These are phyloP conservation scores for Tolypocladium album DNA, from an alignment of 2,329 filamentous ascomycete genomes.

Conservation along the genomic window DNA sequence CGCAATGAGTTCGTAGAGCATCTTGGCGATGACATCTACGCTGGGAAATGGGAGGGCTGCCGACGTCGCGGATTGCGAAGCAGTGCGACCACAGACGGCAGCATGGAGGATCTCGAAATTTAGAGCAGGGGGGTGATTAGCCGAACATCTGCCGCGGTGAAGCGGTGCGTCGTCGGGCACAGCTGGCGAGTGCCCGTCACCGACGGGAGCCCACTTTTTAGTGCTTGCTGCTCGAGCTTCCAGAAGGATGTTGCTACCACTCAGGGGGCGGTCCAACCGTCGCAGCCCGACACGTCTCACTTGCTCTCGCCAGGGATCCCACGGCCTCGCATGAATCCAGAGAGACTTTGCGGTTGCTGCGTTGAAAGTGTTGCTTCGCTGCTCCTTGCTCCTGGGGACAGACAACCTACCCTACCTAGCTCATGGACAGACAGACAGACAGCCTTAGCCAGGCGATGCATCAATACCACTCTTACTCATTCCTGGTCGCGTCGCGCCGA, in stretches of 20 bases:
- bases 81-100: neutral
- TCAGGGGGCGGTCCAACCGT: too few relatives aligned
- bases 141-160: neutral
- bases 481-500: neutral
- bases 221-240: neutral
- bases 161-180: neutral
- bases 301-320: too few relatives aligned
- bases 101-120: slow-evolving; percentile 11
- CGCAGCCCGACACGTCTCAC: too few relatives aligned
- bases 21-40: slow-evolving; percentile 34
- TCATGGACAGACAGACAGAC: neutral
- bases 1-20: slow-evolving; percentile 97
- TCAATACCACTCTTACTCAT: neutral
- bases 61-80: slow-evolving; percentile 7
- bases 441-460: neutral
- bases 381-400: neutral
- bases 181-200: neutral
- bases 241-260: too few relatives aligned
- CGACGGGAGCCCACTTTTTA: neutral
- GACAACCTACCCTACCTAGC: neutral
- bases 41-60: slow-evolving; percentile 2
- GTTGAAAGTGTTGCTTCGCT: neutral
- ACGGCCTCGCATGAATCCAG: neutral
- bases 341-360: neutral
- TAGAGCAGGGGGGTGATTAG: slow-evolving; percentile 4